Evolutionary conservation across 139 green algal species (phyloP), one percentile per base, ranked within the genome.

Genomic region (Picochlorum sp.): DNA sequence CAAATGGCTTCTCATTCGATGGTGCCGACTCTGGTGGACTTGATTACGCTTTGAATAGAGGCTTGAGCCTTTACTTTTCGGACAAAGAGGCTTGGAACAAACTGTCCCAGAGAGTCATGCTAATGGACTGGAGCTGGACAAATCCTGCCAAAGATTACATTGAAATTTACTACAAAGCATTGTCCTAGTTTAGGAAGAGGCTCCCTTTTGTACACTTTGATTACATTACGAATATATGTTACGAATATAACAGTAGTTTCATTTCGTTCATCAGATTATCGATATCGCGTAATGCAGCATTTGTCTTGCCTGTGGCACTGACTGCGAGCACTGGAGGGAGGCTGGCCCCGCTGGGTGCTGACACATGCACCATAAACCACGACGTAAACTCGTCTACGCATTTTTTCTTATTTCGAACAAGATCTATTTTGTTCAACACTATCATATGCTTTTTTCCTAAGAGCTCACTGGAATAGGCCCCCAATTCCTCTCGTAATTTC

Each of bases 91-190:
- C 62, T 57, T 97, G 85, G 85, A 67, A 73, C 26, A 38, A 70
- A 37, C 77, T 95, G 66, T 54, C 67, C n/a, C 32, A 54, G 37
- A 45, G 69, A 0, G 69, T 79, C 49, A 95, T 95, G 88, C 32
- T 70, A 30, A 81, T 94, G 63, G 94, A 99, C 77, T 98, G 91
- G 91, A 85, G 63, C 64, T 99, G 94, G 94, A 84, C 85, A 72
- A 76, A 77, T 18, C 94, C 94, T 1, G 88, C 92, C 0, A 68
- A 94, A 10, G 92, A 97, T 64, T 99, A 99, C 73, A 77, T 98
- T 4, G 88, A 97, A 74, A 81, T 99, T 4, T 99, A 98, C 75
- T 90, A 96, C 76, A 84, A 83, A 59, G 85, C 87, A 1, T 66
- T 83, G 34, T 41, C 34, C 34, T 41, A 41, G 34, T 41, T 41